Base-by-base conservation (phyloP, 306 rosid species). In the Acacia confusa region DNA sequence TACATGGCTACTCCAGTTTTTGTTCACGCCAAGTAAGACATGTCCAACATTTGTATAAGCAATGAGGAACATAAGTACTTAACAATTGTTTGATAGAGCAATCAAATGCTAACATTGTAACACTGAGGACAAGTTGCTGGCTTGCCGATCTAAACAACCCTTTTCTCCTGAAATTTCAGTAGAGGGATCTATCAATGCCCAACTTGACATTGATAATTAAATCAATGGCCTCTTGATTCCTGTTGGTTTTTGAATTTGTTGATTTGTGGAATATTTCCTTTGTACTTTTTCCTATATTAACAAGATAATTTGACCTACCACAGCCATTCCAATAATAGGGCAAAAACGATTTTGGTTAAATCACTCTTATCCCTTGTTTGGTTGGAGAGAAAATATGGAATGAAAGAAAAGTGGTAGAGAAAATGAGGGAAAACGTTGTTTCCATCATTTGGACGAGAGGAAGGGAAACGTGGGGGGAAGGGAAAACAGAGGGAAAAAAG, bases 1-100 rank as follows among this genome's bases (percentile, higher is more conserved):
- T 92, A 91, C 76, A 72, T 91, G 88, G 94, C 93, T 74, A 79
- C 85, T 76, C 97, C 98, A 61, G 90, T 92, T 81, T 92, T 94
- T 79, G 94, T 92, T 79, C 97, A 91, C 75, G 82, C 94, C 72
- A 94, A 83, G 98, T 94, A 82, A 87, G 98, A 69, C 76, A 60
- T 72, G 58, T 38, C 30, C 41, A 36, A 17, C 40, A 15, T 77
- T 77, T 7, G 27, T 52, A 27, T 3, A 15, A 61, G 19, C 9
- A 61, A 32, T 1, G 28, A 61, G 6, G 68, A 25, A 61, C 5
- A 55, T 55, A 20, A 53, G 60, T 19, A 20, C 11, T 4, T 20
- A n/a, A 55, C 22, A 55, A n/a, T 55, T 55, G 63, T 9, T 7
- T 25, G 8, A 0, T n/a, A 12, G 60, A 55, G 63, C 13, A 55